These are phyloP conservation scores for Tuber borchii DNA, from an alignment of 495 filamentous ascomycete species.

Conservation along the genomic window DNA sequence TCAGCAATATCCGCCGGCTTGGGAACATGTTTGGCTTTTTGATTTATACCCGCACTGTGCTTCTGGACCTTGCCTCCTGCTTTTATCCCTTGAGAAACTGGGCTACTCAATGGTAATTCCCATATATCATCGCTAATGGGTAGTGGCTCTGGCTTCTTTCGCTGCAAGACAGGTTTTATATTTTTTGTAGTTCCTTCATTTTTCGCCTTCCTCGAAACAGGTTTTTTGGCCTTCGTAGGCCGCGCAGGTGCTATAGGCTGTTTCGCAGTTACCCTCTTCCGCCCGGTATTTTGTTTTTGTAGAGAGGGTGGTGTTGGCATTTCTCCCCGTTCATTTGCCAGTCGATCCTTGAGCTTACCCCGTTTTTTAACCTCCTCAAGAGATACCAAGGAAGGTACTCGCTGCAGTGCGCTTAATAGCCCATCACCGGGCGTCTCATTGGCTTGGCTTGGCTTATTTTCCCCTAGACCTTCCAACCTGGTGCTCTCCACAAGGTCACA, in stretches of 20 bases:
- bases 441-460: background rate
- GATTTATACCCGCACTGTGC: background rate
- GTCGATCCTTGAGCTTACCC: constrained; percentile 1
- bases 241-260: background rate
- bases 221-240: background rate
- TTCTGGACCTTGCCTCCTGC: background rate
- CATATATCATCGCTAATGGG: constrained; percentile 1
- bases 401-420: background rate
- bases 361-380: background rate
- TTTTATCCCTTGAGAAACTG: background rate
- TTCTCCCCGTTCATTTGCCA: background rate
- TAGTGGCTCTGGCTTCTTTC: background rate
- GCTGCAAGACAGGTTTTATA: background rate
- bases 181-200: background rate
- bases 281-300: background rate
- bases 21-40: background rate
- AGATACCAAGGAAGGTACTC: background rate
- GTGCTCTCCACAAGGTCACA: background rate
- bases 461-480: background rate
- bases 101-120: constrained; percentile 1
- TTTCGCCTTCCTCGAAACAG: background rate
- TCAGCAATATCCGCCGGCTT: background rate
- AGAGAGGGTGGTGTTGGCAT: background rate
- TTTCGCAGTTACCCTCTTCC: background rate
- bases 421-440: background rate